Base-by-base conservation (phyloP, 1,284 basidiomycete species). In the Kwoniella shivajii region DNA sequence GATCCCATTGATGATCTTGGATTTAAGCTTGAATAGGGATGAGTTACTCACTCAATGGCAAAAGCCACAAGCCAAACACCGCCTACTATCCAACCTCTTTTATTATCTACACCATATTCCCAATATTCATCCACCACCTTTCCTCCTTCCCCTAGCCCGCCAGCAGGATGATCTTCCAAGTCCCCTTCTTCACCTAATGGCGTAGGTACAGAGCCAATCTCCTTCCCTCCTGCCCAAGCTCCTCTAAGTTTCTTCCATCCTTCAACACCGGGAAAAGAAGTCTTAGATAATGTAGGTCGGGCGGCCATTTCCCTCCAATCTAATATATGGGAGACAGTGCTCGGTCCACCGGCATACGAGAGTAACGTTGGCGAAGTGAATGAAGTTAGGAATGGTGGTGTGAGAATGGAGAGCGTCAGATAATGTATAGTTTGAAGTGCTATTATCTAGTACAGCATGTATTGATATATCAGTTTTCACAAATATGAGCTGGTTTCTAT, bases 301-400 rank as follows among this genome's bases (percentile, higher is more conserved):
- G 90, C 89, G 0, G 90, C 89, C 83, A 99, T 87, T 76, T 97
- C 90, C 45, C 92, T 84, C 95, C 95, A 99, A 78, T 99, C 94
- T 85, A 99, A 90, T 29, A 98, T 81, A 54, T 75, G 76, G 4
- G 66, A 66, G 4, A 78, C 72, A 0, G 75, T 75, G 14, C 67
- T 60, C 24, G 77, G 59, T 2, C 78, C 78, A 20, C 78, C 94
- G 73, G 92, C 90, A 73, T 93, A 92, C 20, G 82, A 80, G 13
- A 98, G 82, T 9, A 88, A 85, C 30, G 81, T 77, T 1, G 86
- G 82, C 44, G 90, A 85, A 0, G 92, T 89, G 70, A 94, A 87
- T 13, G 87, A 56, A 24, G 82, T 77, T 22, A 97, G 84, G 20
- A 94, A 73, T 1, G 90, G 88, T 1, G 94, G 92, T n/a, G 89